Evolutionary conservation across 352 stramenopile genomes (phyloP), one percentile per base, ranked within the genome.

Genomic region (Pythium biforme): DNA sequence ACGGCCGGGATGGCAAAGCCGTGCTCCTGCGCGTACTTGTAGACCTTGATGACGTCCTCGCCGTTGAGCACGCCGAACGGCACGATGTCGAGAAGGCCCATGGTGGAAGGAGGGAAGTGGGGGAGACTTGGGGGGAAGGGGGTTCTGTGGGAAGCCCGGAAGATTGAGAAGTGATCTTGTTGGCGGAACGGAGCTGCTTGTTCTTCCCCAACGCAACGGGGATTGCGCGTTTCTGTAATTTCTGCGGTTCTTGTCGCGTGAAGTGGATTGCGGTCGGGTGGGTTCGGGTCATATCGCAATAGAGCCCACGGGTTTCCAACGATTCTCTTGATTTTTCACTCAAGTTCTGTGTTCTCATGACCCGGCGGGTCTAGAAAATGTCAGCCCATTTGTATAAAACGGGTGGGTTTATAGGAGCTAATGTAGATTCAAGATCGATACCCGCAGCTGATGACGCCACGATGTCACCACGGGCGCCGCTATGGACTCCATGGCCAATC

Each of bases 1-100:
- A 99, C 96, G 57, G 96, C 97, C 62, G 97, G 97, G 83, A 99
- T 99, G 66, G 97, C 97, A 66, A 98, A 99, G 63, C 87, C 88
- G 81, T 97, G 72, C 70, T 96, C 82, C 73, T 98, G 95, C 52
- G 92, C 92, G 76, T 97, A 96, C 62, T 90, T 81, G 86, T 97
- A 97, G 54, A 98, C 83, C 75, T 95, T 89, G 64, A 93, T 70
- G 41, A 95, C 83, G 64, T 96, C 85, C 34, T 91, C 81, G 65
- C 84, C 87, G 73, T 91, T 96, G 69, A 96, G 77, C 31, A 97
- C 87, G 69, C 89, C 89, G 19, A 85, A 68, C 61, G 85, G 83
- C 61, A 94, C 86, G 61, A 94, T 89, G 54, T 94, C 86, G 37
- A 92, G 65, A 59, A 94, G 74, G 71, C 86, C 86, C 86, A 94